Evolutionary conservation across 2,329 filamentous ascomycete species (phyloP), one percentile per base, ranked within the genome.

Genomic region (Xylariaceae sp.): DNA sequence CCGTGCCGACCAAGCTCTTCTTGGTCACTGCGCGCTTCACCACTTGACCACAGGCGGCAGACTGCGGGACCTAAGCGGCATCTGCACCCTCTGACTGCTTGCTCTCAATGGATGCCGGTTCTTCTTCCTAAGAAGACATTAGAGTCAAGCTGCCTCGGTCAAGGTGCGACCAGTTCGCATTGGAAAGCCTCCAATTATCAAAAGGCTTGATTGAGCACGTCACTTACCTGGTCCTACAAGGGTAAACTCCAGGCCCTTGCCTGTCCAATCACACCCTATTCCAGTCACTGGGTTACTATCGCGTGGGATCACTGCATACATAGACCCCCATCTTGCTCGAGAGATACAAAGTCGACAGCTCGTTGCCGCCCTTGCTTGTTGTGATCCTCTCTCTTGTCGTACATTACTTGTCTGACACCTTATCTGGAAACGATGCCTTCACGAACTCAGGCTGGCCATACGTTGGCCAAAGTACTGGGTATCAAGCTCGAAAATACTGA

Each of bases 401-500:
- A 30, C 35, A 19, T 28, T 29, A 13, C 18, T 11, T 17, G 7
- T 7, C 12, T 33, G 24, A 32, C 18, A 28, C 42, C 17, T 29
- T 22, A 38, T 28, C n/a, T 24, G 34, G 28, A 19, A 31, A 48
- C 45, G 42, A 73, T 72, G 69, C 38, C 64, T 47, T 57, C 53
- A n/a, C 49, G 59, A 22, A 76, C 74, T 53, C 83, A 84, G 62
- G 52, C 85, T 50, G 85, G 88, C 65, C 84, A 84, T 57, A 70
- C 73, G 54, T 64, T 95, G 62, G 90, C 89, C 60, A 93, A 88
- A 64, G 74, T 73, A 46, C 73, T 96, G 28, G 85, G 87, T 44
- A 95, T 96, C 73, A 87, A 93, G 63, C 69, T 95, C 24, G 72
- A 87, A 46, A 79, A 84, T 47, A 73, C 79, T 33, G 76, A 90